Evolutionary conservation across 2,329 filamentous ascomycete species (phyloP).

Genomic region (Penicillium frequentans): DNA sequence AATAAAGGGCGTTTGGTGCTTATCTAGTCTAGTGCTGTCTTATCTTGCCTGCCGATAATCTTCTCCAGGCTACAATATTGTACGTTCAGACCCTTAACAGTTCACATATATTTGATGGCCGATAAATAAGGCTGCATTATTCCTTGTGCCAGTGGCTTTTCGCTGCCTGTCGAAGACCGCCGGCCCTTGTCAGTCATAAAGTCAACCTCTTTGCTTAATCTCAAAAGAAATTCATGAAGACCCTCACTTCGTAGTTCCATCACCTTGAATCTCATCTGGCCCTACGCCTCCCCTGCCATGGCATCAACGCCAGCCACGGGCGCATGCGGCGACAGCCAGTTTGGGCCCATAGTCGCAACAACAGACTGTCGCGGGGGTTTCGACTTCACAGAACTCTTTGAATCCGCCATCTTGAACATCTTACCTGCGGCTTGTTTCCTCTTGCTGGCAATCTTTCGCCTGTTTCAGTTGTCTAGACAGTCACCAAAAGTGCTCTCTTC

Average conservation of each 20-base stretch:
- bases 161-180: background rate
- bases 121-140: background rate
- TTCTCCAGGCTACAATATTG: background rate
- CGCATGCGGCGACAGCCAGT: slow-evolving; percentile 6
- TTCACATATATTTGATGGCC: no score
- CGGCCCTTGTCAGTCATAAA: background rate
- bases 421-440: slow-evolving; percentile 7
- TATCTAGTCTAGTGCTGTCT: background rate
- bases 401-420: slow-evolving; percentile 14
- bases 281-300: background rate
- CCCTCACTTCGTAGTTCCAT: background rate
- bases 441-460: slow-evolving; percentile 11
- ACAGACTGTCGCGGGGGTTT: slow-evolving; percentile 16
- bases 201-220: background rate
- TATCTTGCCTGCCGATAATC: background rate
- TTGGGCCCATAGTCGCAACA: slow-evolving; percentile 8
- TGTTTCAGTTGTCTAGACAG: slow-evolving; percentile 10
- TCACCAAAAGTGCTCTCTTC: slow-evolving; percentile 14
- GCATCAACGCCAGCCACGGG: background rate
- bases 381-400: slow-evolving; percentile 18
- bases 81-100: background rate
- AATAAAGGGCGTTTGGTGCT: background rate
- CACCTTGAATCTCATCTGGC: background rate
- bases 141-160: background rate
- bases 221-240: background rate